A percentile compares a stretch with the other conserved stretches of the same genome.
Conservation (phyloP, 192 early-diverging fungal genomes). For the Spizellomyces sp. region DNA sequence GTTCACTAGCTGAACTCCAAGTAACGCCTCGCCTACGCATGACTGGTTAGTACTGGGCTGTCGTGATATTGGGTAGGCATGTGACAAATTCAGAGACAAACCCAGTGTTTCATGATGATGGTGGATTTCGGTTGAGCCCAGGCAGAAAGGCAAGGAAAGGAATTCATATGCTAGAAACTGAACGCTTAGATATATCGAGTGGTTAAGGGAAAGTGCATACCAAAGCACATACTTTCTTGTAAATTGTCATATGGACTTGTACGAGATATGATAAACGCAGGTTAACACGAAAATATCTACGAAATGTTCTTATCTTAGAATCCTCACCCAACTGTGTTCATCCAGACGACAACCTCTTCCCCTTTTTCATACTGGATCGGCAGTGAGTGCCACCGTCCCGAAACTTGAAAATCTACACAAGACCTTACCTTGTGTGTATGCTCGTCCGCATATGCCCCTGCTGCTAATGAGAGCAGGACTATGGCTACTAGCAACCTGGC, state of each 20-base stretch:
- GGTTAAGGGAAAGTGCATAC: too few relatives aligned
- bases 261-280: neutral
- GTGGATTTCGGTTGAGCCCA: slow-evolving; percentile 56
- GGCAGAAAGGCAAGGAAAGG: slow-evolving; percentile 73
- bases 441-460: slow-evolving; percentile 40
- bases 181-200: too few relatives aligned
- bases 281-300: neutral
- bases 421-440: slow-evolving; percentile 46
- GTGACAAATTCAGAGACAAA: too few relatives aligned
- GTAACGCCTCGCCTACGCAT: slow-evolving; percentile 64
- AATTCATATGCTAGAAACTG: slow-evolving; percentile 57
- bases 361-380: slow-evolving; percentile 52
- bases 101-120: slow-evolving; percentile 76
- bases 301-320: slow-evolving; percentile 15
- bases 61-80: too few relatives aligned
- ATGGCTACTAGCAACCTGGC: too few relatives aligned
- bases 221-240: slow-evolving; percentile 54
- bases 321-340: slow-evolving; percentile 64
- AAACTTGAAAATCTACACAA: neutral
- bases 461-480: too few relatives aligned
- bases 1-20: slow-evolving; percentile 75
- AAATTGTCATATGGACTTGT: slow-evolving; percentile 51
- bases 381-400: neutral
- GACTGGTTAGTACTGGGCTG: too few relatives aligned
- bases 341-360: slow-evolving; percentile 74